Evolutionary conservation across 192 early-diverging fungal species (phyloP).

Genomic region (Gryganskiella cystojenkinii): DNA sequence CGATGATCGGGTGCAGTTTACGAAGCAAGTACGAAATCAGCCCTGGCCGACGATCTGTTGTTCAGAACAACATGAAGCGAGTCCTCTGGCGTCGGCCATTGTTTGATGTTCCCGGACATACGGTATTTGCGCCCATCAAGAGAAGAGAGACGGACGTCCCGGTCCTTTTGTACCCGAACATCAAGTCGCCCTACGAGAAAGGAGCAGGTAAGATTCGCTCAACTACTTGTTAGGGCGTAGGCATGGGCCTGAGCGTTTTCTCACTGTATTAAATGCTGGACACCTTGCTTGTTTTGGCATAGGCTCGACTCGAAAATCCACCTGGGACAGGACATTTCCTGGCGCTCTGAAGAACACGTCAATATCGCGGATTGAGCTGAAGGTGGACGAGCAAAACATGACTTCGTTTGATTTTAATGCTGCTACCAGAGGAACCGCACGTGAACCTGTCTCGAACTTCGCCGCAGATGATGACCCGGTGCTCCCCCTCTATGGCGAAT

Average conservation of each 20-base stretch:
- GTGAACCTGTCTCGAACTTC: neutral
- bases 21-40: neutral
- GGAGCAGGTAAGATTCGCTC: neutral
- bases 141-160: constrained; percentile 24
- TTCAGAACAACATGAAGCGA: constrained; percentile 33
- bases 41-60: neutral
- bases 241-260: too few relatives aligned
- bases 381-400: constrained; percentile 2
- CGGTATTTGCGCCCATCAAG: constrained; percentile 23
- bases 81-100: constrained; percentile 26
- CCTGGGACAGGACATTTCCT: constrained; percentile 29
- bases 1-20: neutral
- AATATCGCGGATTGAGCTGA: constrained; percentile 9
- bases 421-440: neutral
- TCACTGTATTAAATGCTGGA: neutral
- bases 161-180: neutral
- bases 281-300: neutral
- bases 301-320: constrained; percentile 15
- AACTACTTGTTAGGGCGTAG: too few relatives aligned
- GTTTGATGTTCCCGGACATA: constrained; percentile 22
- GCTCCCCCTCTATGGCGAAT: constrained; percentile 39
- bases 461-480: constrained; percentile 2
- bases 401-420: constrained; percentile 29
- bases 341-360: neutral
- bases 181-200: neutral